A percentile compares a stretch with the other conserved stretches of the same genome.
These are phyloP conservation scores for Alternaria atra DNA, from an alignment of 2,329 filamentous ascomycete genomes.

Conservation along the genomic window DNA sequence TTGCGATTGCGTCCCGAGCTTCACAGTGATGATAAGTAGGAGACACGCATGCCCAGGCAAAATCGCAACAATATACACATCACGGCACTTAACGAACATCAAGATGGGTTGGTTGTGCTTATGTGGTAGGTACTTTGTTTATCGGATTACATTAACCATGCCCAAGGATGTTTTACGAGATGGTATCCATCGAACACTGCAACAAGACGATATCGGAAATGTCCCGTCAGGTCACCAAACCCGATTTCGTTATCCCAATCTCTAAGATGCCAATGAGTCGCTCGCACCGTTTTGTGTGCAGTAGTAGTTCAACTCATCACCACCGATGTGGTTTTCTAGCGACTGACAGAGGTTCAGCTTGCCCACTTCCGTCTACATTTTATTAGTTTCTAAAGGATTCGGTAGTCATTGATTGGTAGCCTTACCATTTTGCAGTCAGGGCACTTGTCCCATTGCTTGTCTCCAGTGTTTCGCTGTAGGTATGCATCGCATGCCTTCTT, in stretches of 20 bases:
- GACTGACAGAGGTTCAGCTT: slow-evolving; percentile 36
- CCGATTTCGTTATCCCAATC: background rate
- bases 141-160: background rate
- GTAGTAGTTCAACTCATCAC: slow-evolving; percentile 41
- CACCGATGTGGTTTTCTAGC: slow-evolving; percentile 36
- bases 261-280: slow-evolving; percentile 18
- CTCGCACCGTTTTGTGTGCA: slow-evolving; percentile 34
- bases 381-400: slow-evolving; percentile 1
- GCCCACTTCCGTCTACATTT: slow-evolving; percentile 21
- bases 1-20: no score
- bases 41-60: background rate
- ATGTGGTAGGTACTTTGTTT: background rate
- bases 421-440: slow-evolving; percentile 40
- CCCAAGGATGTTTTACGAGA: background rate
- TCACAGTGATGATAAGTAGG: no score
- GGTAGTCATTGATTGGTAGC: background rate
- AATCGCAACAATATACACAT: background rate
- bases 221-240: background rate
- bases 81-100: background rate
- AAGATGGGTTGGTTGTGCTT: background rate
- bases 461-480: slow-evolving; percentile 36
- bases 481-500: slow-evolving; percentile 31
- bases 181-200: background rate
- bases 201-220: background rate
- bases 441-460: slow-evolving; percentile 38